phyloP scores from a whole-genome alignment of 805 yeast genomes.

The Isabelozyma gotoi region DNA sequence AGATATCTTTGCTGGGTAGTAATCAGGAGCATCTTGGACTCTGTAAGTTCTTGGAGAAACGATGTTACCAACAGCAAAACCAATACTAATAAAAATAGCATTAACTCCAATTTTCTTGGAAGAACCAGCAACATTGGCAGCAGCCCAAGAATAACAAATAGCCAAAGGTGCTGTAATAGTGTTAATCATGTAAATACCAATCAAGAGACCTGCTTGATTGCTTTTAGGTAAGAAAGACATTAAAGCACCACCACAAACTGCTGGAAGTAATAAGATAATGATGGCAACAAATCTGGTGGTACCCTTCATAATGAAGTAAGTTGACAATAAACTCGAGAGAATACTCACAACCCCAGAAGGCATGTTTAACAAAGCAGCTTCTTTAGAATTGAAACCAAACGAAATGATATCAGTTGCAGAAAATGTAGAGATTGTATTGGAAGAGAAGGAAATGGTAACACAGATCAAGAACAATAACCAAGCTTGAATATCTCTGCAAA shows the following conservation, averaged over 20 bases:
- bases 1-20: conserved; percentile 12
- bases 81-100: conserved; percentile 9
- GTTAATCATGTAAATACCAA: conserved; percentile 21
- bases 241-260: conserved; percentile 19
- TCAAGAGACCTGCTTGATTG: conserved; percentile 24
- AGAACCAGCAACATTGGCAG: conserved; percentile 11
- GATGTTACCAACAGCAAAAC: conserved; percentile 13
- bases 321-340: conserved; percentile 13
- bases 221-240: conserved; percentile 16
- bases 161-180: conserved; percentile 13
- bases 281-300: conserved; percentile 16
- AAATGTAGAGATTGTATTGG: conserved; percentile 19
- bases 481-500: conserved; percentile 15
- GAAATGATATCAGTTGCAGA: conserved; percentile 15
- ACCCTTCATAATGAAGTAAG: conserved; percentile 18
- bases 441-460: conserved; percentile 18
- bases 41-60: conserved; percentile 11
- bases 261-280: conserved; percentile 15
- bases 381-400: conserved; percentile 17
- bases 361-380: conserved; percentile 19
- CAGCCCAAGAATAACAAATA: conserved; percentile 12
- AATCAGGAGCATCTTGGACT: conserved; percentile 10
- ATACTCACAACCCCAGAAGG: conserved; percentile 21
- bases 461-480: conserved; percentile 16
- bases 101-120: conserved; percentile 11